Evolutionary conservation across 2,329 filamentous ascomycete genomes (phyloP).

Genomic region (Stagonosporopsis tanaceti): DNA sequence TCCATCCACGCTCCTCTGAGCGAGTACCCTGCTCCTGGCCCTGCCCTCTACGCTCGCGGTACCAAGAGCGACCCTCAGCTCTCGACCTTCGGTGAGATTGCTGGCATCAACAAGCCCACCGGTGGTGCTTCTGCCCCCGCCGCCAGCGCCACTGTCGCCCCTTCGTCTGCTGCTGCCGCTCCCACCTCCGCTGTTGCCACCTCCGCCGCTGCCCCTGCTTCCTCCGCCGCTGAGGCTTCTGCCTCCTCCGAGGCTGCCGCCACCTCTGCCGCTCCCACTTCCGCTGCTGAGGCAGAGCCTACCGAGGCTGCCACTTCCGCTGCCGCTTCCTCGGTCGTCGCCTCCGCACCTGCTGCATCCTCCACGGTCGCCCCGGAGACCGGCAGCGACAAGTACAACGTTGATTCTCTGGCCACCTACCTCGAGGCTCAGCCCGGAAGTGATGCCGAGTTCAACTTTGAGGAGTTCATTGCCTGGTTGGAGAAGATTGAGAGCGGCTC

Average conservation of each 20-base stretch:
- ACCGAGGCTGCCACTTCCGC: slow-evolving; percentile 11
- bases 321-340: slow-evolving; percentile 14
- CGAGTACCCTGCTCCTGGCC: slow-evolving; percentile 53
- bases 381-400: slow-evolving; percentile 16
- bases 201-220: slow-evolving; percentile 11
- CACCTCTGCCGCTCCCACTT: slow-evolving; percentile 6
- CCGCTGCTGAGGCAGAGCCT: slow-evolving; percentile 8
- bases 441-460: slow-evolving; percentile 15
- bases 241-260: slow-evolving; percentile 9
- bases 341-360: slow-evolving; percentile 20
- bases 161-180: slow-evolving; percentile 15
- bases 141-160: slow-evolving; percentile 23
- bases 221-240: slow-evolving; percentile 6
- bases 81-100: slow-evolving; percentile 36
- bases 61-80: slow-evolving; percentile 34
- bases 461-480: slow-evolving; percentile 20
- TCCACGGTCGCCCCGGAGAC: slow-evolving; percentile 19
- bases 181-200: slow-evolving; percentile 10
- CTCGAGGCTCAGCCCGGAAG: slow-evolving; percentile 19
- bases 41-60: slow-evolving; percentile 47
- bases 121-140: slow-evolving; percentile 29
- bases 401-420: slow-evolving; percentile 10
- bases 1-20: slow-evolving; percentile 50
- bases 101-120: slow-evolving; percentile 31
- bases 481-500: slow-evolving; percentile 20